A percentile compares a stretch with the other conserved stretches of the same genome.
Evolutionary conservation across 2,329 filamentous ascomycete species (phyloP).

Genomic region (Colletotrichum sp.): DNA sequence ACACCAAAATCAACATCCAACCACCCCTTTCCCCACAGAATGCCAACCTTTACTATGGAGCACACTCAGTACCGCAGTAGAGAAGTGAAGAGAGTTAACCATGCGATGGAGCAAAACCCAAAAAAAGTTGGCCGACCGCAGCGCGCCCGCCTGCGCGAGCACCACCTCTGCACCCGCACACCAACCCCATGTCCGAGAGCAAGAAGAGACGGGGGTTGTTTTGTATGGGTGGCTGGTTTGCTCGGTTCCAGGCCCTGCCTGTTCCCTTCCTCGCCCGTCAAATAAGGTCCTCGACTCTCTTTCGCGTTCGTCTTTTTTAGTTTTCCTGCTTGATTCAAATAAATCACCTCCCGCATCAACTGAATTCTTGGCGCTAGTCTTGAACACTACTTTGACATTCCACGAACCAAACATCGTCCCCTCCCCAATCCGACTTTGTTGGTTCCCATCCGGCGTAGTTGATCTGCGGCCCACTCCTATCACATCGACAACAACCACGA

Average conservation of each 20-base stretch:
- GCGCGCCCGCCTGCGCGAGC: neutral
- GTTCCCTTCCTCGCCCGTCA: neutral
- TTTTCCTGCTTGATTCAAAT: constrained; percentile 5
- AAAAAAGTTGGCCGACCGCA: neutral
- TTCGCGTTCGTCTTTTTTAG: neutral
- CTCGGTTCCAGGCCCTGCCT: neutral
- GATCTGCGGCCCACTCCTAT: constrained; percentile 1
- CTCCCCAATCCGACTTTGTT: neutral
- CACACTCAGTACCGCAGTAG: neutral
- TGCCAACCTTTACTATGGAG: neutral
- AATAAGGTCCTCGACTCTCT: neutral
- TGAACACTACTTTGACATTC: neutral
- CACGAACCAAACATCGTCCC: neutral
- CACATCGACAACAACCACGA: neutral
- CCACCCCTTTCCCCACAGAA: neutral
- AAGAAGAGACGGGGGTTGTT: neutral
- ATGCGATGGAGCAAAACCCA: neutral
- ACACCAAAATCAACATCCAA: neutral
- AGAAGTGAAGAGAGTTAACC: constrained; percentile 9
- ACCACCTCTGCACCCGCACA: neutral
- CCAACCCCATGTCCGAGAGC: neutral
- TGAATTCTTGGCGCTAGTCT: neutral
- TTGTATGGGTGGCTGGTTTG: neutral
- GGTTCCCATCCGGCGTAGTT: constrained; percentile 6
- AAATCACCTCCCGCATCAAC: neutral